A percentile compares a stretch with the other conserved stretches of the same genome.
Evolutionary conservation across 2,329 filamentous ascomycete species (phyloP).

Genomic region (Delphinella strobiligena): DNA sequence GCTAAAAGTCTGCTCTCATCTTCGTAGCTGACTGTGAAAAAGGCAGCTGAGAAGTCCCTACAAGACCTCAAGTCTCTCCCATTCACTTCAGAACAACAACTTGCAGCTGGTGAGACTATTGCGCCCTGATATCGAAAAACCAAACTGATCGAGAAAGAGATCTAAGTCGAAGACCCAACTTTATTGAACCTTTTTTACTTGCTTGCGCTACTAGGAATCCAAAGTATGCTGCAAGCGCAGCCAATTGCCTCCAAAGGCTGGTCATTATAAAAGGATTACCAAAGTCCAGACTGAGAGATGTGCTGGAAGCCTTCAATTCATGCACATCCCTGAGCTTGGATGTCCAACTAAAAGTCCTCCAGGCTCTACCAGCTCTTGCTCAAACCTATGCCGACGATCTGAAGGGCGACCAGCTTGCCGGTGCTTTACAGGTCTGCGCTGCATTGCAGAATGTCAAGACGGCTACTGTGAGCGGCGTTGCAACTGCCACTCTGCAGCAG

Average conservation of each 20-base stretch:
- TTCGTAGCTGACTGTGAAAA: constrained; percentile 9
- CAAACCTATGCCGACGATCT: constrained; percentile 82
- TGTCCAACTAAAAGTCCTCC: constrained; percentile 89
- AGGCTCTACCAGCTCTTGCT: constrained; percentile 76
- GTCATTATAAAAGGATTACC: constrained; percentile 74
- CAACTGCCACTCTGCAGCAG: constrained; percentile 91
- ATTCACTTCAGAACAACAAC: constrained; percentile 62
- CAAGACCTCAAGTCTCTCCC: constrained; percentile 73
- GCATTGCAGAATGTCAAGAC: constrained; percentile 85
- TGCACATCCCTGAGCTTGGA: constrained; percentile 64
- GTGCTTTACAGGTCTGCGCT: constrained; percentile 80
- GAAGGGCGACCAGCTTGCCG: constrained; percentile 68
- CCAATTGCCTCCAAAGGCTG: constrained; percentile 79
- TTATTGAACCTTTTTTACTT: constrained; percentile 87
- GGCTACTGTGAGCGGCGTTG: constrained; percentile 86
- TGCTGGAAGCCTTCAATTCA: constrained; percentile 77
- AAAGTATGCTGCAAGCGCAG: constrained; percentile 78
- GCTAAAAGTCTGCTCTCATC: background rate
- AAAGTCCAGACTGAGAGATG: constrained; percentile 66
- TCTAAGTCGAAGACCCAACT: constrained; percentile 66
- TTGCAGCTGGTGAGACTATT: constrained; percentile 49
- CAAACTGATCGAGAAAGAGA: constrained; percentile 44
- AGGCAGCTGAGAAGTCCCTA: constrained; percentile 80
- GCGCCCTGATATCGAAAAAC: background rate
- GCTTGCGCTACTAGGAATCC: constrained; percentile 83